phyloP scores from a whole-genome alignment of 1,284 basidiomycete genomes.

The Ganoderma sinense region DNA sequence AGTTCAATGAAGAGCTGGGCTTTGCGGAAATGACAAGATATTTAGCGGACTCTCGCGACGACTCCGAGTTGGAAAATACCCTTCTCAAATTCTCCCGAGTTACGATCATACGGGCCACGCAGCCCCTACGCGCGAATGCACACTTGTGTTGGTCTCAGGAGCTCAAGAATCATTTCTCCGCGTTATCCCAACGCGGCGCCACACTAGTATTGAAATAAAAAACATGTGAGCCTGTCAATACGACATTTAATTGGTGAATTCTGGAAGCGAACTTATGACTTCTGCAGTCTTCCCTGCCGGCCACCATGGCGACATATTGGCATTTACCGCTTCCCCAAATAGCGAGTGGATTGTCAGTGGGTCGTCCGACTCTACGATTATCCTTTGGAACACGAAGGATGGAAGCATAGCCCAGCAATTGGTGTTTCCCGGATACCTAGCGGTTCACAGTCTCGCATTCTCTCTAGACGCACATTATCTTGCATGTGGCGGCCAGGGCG shows the following conservation, averaged over 20 bases:
- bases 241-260: not conserved
- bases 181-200: not conserved
- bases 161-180: not conserved
- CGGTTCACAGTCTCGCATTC: not conserved
- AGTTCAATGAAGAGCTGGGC: not conserved
- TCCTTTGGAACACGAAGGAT: not conserved
- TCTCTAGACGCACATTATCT: not conserved
- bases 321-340: not conserved
- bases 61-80: not conserved
- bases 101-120: not conserved
- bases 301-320: not conserved
- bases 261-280: not conserved
- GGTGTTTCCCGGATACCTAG: not conserved
- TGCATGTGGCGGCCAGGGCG: not conserved
- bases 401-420: not conserved
- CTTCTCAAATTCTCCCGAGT: not conserved
- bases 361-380: not conserved
- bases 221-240: not conserved
- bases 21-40: not conserved
- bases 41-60: not conserved
- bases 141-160: not conserved
- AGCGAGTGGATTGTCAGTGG: not conserved
- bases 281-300: not conserved
- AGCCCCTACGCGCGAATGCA: not conserved
- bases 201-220: not conserved